A percentile compares a stretch with the other conserved stretches of the same genome.
phyloP scores from a whole-genome alignment of 2,329 filamentous ascomycete species.

The Fusarium luffae region DNA sequence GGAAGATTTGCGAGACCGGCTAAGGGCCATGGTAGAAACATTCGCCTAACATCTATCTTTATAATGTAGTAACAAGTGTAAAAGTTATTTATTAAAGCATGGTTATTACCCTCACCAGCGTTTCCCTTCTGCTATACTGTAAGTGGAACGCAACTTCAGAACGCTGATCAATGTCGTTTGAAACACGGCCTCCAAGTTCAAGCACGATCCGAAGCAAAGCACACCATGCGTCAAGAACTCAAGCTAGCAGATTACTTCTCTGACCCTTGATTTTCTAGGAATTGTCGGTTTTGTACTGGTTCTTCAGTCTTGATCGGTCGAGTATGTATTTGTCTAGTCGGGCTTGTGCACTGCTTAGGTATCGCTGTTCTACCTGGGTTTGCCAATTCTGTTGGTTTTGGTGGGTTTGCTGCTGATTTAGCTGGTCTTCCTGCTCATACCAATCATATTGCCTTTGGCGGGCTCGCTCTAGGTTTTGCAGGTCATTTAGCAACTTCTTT shows the following conservation, averaged over 20 bases:
- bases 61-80: constrained; percentile 9
- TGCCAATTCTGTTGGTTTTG: no score
- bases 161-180: neutral
- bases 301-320: no score
- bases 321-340: no score
- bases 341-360: no score
- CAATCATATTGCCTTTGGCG: no score
- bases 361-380: no score
- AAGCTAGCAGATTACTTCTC: neutral
- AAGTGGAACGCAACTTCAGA: constrained; percentile 11
- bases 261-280: no score
- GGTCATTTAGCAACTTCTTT: no score
- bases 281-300: no score
- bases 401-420: neutral
- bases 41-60: constrained; percentile 55
- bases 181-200: neutral
- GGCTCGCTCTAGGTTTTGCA: no score
- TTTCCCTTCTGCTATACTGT: constrained; percentile 8
- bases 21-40: constrained; percentile 59
- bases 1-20: constrained; percentile 56
- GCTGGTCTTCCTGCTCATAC: neutral
- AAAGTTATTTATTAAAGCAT: constrained; percentile 15
- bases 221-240: neutral
- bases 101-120: constrained; percentile 5
- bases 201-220: neutral